Base-by-base conservation (phyloP, 2,329 filamentous ascomycete species). In the Colletotrichum abscissum region DNA sequence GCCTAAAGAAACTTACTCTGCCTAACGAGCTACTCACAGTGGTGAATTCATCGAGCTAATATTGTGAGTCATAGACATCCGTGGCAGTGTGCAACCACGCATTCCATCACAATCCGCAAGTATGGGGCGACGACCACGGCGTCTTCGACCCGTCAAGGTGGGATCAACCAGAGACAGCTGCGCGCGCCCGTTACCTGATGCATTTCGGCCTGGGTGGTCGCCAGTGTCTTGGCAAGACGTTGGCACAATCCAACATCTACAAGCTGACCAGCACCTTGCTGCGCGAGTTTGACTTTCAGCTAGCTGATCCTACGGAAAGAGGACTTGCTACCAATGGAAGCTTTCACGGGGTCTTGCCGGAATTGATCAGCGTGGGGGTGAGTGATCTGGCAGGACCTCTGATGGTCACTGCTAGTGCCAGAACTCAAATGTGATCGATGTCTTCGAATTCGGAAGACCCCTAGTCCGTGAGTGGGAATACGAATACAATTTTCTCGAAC, bases 231-330 rank as follows among this genome's bases (percentile, higher is more conserved):
- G 69, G 69, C 3, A 71, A 71, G 14, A 58, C 63, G 33, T 5
- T 71, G 30, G 69, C 69, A 16, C 69, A 67, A 28, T 54, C 63
- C 24, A 71, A 71, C 35, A 71, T 71, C 4, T 71, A 67, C 57
- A 71, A 71, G 16, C 42, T 71, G 5, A n/a, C 69, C 1, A 63
- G 69, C 26, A 63, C 57, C 19, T 35, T 71, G 3, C 26, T 71
- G 42, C 56, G 38, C 1, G 63, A 71, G 2, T 71, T 71, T 22
- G 49, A 71, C 0, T 57, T 71, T 19, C 56, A 52, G 12, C 63
- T 71, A 19, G 63, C 69, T 9, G 69, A 71, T 19, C 26, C 56
- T 3, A 6, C 16, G n/a, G 63, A 62, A 1, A 22, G 35, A 4
- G 16, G 24, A 3, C 30, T 35, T 0, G 69, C 28, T 1, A 7